A percentile compares a stretch with the other conserved stretches of the same genome.
Evolutionary conservation across 2,329 filamentous ascomycete genomes (phyloP).

Genomic region (Trichophyton verrucosum): DNA sequence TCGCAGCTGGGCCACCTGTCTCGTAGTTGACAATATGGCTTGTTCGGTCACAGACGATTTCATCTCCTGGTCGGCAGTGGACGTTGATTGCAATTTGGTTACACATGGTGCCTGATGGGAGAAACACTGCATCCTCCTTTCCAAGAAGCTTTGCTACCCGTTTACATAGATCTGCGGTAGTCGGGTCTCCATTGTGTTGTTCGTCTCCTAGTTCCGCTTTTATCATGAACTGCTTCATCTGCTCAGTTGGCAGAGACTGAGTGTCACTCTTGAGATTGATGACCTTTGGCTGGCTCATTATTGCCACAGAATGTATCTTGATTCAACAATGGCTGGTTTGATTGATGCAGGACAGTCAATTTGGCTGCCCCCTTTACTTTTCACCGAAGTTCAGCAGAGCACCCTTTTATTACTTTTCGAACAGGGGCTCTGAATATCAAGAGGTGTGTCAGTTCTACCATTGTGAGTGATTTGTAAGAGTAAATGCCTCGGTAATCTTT

Average conservation of each 20-base stretch:
- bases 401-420: background rate
- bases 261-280: conserved; percentile 20
- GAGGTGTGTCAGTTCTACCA: background rate
- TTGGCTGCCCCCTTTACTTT: background rate
- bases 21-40: conserved; percentile 13
- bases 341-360: background rate
- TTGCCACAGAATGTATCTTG: background rate
- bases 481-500: background rate
- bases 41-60: conserved; percentile 14
- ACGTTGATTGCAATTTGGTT: conserved; percentile 16
- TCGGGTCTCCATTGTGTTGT: conserved; percentile 14
- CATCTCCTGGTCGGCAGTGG: conserved; percentile 10
- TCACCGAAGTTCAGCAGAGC: background rate
- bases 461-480: background rate
- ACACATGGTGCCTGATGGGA: conserved; percentile 18
- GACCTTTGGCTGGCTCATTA: background rate
- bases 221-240: conserved; percentile 16
- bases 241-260: conserved; percentile 19
- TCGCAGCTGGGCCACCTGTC: conserved; percentile 7
- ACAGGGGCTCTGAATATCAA: background rate
- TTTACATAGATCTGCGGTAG: conserved; percentile 13
- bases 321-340: background rate
- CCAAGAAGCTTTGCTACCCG: conserved; percentile 14
- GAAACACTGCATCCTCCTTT: conserved; percentile 13
- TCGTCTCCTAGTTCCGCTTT: conserved; percentile 15